Evolutionary conservation across 1,284 basidiomycete species (phyloP).

Genomic region (Veloporphyrellus conicus): DNA sequence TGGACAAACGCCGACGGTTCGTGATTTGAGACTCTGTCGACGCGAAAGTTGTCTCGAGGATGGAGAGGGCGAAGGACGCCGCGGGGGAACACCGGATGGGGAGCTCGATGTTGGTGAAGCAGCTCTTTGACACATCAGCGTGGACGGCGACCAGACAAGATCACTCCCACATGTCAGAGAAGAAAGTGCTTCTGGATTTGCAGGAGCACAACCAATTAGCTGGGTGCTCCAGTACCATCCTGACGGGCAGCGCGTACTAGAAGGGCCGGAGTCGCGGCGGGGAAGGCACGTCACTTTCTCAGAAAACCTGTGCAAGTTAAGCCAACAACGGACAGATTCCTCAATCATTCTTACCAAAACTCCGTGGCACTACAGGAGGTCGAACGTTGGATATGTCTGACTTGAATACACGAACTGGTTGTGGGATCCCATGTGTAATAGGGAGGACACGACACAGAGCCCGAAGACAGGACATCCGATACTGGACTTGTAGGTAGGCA

Average conservation of each 20-base stretch:
- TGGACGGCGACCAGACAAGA: conserved; percentile 13
- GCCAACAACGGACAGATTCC: neutral
- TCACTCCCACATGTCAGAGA: neutral
- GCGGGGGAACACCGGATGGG: neutral
- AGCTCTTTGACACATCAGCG: conserved; percentile 7
- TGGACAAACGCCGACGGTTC: conserved; percentile 39
- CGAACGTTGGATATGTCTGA: neutral
- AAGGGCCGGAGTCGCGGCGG: neutral
- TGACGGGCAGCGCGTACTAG: conserved; percentile 10
- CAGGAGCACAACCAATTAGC: conserved; percentile 12
- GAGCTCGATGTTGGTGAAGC: conserved; percentile 4
- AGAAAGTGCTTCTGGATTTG: conserved; percentile 6
- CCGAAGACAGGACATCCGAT: neutral
- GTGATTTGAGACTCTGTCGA: conserved; percentile 31
- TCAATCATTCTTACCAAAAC: conserved; percentile 14
- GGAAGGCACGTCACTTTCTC: conserved; percentile 14
- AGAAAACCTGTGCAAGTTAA: conserved; percentile 12
- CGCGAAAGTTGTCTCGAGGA: conserved; percentile 5
- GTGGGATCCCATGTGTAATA: conserved; percentile 9
- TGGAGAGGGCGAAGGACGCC: conserved; percentile 9
- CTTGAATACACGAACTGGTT: conserved; percentile 6
- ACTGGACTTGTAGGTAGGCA: conserved; percentile 15
- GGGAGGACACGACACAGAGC: conserved; percentile 9
- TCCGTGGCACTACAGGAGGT: conserved; percentile 4
- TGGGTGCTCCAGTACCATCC: conserved; percentile 19